phyloP scores from a whole-genome alignment of 768 basidiomycete genomes.

The Trametes maxima region DNA sequence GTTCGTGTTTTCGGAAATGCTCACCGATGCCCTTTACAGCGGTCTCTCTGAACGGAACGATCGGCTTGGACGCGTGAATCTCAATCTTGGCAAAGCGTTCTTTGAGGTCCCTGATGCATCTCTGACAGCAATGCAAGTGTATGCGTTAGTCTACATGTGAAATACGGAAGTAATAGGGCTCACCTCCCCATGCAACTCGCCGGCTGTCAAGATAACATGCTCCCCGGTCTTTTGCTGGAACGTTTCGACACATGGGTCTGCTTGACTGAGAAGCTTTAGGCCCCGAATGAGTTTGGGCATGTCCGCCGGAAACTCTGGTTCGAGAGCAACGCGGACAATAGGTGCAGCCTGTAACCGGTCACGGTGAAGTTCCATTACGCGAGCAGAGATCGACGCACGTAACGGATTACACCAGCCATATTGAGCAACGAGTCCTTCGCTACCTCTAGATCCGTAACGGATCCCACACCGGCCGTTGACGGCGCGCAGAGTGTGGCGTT shows the following conservation, averaged over 20 bases:
- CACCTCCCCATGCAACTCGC: slow-evolving; percentile 95
- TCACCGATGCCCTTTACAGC: slow-evolving; percentile 77
- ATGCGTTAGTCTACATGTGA: neutral
- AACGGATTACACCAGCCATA: slow-evolving; percentile 68
- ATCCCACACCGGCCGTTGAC: slow-evolving; percentile 43
- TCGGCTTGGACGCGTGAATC: slow-evolving; percentile 92
- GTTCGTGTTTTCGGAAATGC: slow-evolving; percentile 6
- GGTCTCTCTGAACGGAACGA: slow-evolving; percentile 97
- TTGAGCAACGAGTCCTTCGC: slow-evolving; percentile 68
- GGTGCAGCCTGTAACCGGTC: slow-evolving; percentile 63
- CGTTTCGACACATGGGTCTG: slow-evolving; percentile 96
- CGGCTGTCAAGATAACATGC: slow-evolving; percentile 94
- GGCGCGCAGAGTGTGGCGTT: slow-evolving; percentile 89
- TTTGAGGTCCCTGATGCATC: slow-evolving; percentile 93
- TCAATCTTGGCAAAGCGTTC: slow-evolving; percentile 94
- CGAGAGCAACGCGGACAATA: slow-evolving; percentile 93
- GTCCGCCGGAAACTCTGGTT: slow-evolving; percentile 80
- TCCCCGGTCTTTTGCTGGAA: slow-evolving; percentile 98
- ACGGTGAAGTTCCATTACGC: neutral
- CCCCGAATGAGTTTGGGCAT: slow-evolving; percentile 89
- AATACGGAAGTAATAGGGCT: slow-evolving; percentile 15
- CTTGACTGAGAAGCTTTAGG: slow-evolving; percentile 85
- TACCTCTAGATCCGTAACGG: slow-evolving; percentile 35
- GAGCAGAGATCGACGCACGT: slow-evolving; percentile 44
- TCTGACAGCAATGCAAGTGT: slow-evolving; percentile 44